Evolutionary conservation across 2,329 filamentous ascomycete genomes (phyloP).

Genomic region (Ascochyta pisi): DNA sequence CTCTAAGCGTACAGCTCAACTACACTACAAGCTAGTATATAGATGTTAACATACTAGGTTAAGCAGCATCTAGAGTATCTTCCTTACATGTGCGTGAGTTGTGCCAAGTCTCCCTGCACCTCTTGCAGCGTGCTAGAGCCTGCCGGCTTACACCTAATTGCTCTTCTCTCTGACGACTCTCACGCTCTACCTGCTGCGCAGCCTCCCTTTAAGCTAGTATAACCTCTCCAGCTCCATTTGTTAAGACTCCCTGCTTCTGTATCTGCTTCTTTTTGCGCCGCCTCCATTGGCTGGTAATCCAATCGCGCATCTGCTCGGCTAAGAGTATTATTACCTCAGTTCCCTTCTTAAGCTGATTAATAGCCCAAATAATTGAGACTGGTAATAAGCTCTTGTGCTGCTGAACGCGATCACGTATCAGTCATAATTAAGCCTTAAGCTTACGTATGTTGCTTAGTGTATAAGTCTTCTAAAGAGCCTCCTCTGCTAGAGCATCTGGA

Average conservation of each 20-base stretch:
- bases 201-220: not conserved
- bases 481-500: not conserved
- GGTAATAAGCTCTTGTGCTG: slow-evolving; percentile 13
- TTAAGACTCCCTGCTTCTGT: slow-evolving; percentile 5
- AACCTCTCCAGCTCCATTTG: not conserved
- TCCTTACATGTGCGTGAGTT: slow-evolving; percentile 23
- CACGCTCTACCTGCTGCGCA: not conserved
- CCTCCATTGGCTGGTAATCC: not conserved
- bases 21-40: slow-evolving; percentile 13
- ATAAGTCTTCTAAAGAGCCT: not conserved
- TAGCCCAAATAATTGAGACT: slow-evolving; percentile 13
- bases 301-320: not conserved
- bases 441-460: slow-evolving; percentile 8
- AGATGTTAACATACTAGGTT: slow-evolving; percentile 17
- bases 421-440: slow-evolving; percentile 15
- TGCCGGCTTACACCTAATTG: slow-evolving; percentile 13
- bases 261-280: slow-evolving; percentile 22
- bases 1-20: slow-evolving; percentile 16
- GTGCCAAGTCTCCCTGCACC: slow-evolving; percentile 20
- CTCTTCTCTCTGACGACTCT: not conserved
- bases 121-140: not conserved
- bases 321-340: slow-evolving; percentile 8
- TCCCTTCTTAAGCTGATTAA: slow-evolving; percentile 7
- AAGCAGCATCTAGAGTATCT: slow-evolving; percentile 17
- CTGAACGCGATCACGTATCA: slow-evolving; percentile 5